These are phyloP conservation scores for Hypoxylon rickii DNA, from an alignment of 495 filamentous ascomycete genomes.

Conservation along the genomic window DNA sequence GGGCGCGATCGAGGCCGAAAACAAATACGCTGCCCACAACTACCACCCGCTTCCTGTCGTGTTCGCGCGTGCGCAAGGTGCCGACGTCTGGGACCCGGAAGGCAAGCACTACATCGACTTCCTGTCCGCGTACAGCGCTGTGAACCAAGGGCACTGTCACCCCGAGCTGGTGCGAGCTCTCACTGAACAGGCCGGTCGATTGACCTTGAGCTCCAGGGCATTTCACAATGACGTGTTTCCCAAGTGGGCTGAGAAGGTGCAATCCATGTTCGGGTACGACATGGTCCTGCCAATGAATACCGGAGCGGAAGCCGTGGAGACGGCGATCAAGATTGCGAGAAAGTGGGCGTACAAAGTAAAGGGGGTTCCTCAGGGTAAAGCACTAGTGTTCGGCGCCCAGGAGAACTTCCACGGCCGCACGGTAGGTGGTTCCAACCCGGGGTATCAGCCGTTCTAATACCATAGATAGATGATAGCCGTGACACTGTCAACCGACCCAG, in stretches of 20 bases:
- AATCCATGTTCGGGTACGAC: slow-evolving; percentile 85
- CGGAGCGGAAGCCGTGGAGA: slow-evolving; percentile 98
- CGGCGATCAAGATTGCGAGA: slow-evolving; percentile 92
- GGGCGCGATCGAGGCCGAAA: slow-evolving; percentile 77
- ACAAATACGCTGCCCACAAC: slow-evolving; percentile 92
- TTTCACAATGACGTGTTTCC: slow-evolving; percentile 99
- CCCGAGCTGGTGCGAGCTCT: slow-evolving; percentile 90
- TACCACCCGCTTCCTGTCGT: slow-evolving; percentile 97
- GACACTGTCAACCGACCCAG: slow-evolving; percentile 90
- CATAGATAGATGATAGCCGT: slow-evolving; percentile 84
- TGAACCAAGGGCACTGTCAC: slow-evolving; percentile 99
- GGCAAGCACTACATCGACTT: slow-evolving; percentile 97
- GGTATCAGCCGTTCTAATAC: slow-evolving; percentile 27
- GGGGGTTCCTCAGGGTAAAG: slow-evolving; percentile 82
- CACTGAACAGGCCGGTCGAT: slow-evolving; percentile 82
- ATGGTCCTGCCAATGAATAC: slow-evolving; percentile 99
- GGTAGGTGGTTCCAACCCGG: slow-evolving; percentile 54
- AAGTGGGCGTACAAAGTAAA: slow-evolving; percentile 99
- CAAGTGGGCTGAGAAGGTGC: slow-evolving; percentile 91
- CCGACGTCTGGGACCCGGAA: slow-evolving; percentile 95
- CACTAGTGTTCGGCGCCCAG: slow-evolving; percentile 78
- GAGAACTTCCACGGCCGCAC: slow-evolving; percentile 98
- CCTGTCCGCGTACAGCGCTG: slow-evolving; percentile 94
- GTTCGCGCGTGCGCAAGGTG: slow-evolving; percentile 80
- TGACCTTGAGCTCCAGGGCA: slow-evolving; percentile 92